These are phyloP conservation scores for Hibiscus tridactylites DNA, from an alignment of 345 rosid genomes.

Conservation along the genomic window DNA sequence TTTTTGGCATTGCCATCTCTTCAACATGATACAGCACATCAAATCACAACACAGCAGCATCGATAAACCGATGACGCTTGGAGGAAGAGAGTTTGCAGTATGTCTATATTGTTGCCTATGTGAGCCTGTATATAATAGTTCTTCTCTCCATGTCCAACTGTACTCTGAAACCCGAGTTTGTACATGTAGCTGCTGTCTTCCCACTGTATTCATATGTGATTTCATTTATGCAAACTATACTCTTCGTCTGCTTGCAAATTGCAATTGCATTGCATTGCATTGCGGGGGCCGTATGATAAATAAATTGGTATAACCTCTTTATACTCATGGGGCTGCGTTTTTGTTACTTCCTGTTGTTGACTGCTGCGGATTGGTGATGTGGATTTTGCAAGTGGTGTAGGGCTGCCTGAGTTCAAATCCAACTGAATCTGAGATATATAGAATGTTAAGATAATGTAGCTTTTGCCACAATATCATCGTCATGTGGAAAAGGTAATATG, in stretches of 20 bases:
- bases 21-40: neutral
- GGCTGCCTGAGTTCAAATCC: no score
- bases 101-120: neutral
- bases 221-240: neutral
- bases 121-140: slow-evolving; percentile 1
- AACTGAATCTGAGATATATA: no score
- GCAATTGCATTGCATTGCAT: no score
- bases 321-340: no score
- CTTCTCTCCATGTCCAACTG: neutral
- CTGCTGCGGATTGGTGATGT: no score
- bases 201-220: slow-evolving; percentile 2
- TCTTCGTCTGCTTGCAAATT: neutral
- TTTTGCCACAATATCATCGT: no score
- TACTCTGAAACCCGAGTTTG: neutral
- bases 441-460: no score
- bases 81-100: neutral
- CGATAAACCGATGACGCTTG: neutral
- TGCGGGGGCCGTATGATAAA: neutral
- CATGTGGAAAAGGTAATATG: no score
- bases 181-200: neutral
- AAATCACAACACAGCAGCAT: neutral
- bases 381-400: no score
- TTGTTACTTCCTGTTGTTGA: no score
- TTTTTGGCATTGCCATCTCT: neutral
- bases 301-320: neutral